Evolutionary conservation across 495 filamentous ascomycete genomes (phyloP).

Genomic region (Podospora pseudopauciseta): DNA sequence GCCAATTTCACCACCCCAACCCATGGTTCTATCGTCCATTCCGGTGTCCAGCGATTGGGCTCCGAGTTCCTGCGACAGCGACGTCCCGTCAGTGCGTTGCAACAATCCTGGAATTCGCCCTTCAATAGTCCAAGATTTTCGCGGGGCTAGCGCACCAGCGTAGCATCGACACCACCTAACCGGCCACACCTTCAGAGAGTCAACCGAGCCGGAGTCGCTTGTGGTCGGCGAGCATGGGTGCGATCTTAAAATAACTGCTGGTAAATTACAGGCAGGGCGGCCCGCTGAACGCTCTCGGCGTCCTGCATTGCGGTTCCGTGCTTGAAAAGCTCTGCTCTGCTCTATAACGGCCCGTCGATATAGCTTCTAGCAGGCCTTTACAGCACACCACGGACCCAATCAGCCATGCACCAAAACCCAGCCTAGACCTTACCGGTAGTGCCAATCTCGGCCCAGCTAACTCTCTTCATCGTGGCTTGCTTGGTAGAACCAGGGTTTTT

Average conservation of each 20-base stretch:
- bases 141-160: conserved; percentile 13
- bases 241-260: conserved; percentile 1
- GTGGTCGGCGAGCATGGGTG: background rate
- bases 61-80: conserved; percentile 2
- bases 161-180: conserved; percentile 17
- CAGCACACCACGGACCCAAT: background rate
- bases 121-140: conserved; percentile 23
- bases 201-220: background rate
- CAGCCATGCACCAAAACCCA: background rate
- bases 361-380: background rate
- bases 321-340: background rate
- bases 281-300: background rate
- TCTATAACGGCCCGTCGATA: background rate
- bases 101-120: conserved; percentile 18
- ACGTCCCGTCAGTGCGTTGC: conserved; percentile 14
- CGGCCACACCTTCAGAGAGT: conserved; percentile 5
- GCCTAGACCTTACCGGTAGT: background rate
- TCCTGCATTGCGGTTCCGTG: background rate
- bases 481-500: background rate
- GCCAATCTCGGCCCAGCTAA: background rate
- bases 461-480: background rate
- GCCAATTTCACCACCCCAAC: conserved; percentile 9
- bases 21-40: conserved; percentile 10
- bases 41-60: conserved; percentile 9
- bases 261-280: conserved; percentile 7